Evolutionary conservation across 176 grass and related monocot genomes (phyloP).

Genomic region (sorghum (Sorghum bicolor)): DNA sequence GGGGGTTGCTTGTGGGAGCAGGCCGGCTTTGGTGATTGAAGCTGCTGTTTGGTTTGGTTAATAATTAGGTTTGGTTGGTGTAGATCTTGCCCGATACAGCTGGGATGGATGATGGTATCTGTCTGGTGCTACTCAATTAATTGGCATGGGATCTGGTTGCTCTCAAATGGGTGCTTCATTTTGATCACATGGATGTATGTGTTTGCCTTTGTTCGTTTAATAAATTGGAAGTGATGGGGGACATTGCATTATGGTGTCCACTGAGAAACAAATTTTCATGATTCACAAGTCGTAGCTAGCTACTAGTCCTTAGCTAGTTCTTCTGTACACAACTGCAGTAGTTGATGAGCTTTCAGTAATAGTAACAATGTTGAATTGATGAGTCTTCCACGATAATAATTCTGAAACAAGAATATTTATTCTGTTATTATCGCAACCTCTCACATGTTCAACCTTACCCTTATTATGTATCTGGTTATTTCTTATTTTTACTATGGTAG

Average conservation of each 20-base stretch:
- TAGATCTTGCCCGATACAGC: constrained; percentile 17
- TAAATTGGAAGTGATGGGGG: not conserved
- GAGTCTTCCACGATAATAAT: not conserved
- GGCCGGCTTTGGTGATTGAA: constrained; percentile 1
- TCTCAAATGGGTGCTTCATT: not conserved
- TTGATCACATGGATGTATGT: constrained; percentile 19
- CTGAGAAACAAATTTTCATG: not conserved
- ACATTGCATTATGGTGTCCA: not conserved
- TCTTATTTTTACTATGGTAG: not conserved
- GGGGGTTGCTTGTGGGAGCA: not conserved
- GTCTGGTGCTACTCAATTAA: not conserved
- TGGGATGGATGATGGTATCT: constrained; percentile 11
- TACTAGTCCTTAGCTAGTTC: not conserved
- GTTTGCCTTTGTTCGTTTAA: not conserved
- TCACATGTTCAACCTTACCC: not conserved
- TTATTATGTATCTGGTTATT: not conserved
- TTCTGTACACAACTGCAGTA: not conserved
- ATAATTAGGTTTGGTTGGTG: constrained; percentile 22
- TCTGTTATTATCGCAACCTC: not conserved
- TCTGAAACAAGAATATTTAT: not conserved
- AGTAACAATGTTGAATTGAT: not conserved
- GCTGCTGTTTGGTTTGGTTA: not conserved
- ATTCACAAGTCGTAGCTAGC: not conserved
- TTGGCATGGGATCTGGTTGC: constrained; percentile 6
- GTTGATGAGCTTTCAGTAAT: not conserved